These are phyloP conservation scores for Cadophora gregata DNA, from an alignment of 2,329 filamentous ascomycete genomes.

Conservation along the genomic window DNA sequence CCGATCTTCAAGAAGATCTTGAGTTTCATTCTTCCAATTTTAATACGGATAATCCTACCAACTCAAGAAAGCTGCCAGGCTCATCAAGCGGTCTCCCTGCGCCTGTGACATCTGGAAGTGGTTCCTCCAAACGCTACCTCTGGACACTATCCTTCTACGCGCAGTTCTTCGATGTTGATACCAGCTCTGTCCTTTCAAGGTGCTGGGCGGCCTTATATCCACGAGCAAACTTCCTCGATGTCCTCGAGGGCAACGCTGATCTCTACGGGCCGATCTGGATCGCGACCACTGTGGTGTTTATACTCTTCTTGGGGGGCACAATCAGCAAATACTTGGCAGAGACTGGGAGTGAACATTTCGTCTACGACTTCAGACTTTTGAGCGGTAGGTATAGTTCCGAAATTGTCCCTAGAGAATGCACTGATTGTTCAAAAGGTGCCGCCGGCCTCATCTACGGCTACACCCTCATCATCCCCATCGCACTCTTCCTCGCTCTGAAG, in stretches of 20 bases:
- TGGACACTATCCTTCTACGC: conserved; percentile 95
- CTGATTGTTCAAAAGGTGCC: conserved; percentile 59
- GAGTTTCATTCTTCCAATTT: conserved; percentile 97
- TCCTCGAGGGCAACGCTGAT: conserved; percentile 95
- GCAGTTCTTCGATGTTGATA: conserved; percentile 99
- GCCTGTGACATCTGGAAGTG: conserved; percentile 57
- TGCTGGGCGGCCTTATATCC: conserved; percentile 91
- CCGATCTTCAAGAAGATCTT: conserved; percentile 97
- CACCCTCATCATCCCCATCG: conserved; percentile 83
- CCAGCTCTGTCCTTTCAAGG: conserved; percentile 82
- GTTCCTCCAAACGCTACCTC: conserved; percentile 80
- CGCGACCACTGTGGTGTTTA: conserved; percentile 94
- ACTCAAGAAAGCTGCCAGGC: conserved; percentile 49
- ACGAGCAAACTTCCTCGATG: conserved; percentile 92
- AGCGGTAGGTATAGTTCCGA: conserved; percentile 62
- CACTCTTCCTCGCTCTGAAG: conserved; percentile 84
- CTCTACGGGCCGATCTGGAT: conserved; percentile 99
- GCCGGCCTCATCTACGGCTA: conserved; percentile 96
- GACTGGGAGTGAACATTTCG: conserved; percentile 73
- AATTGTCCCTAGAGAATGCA: background rate
- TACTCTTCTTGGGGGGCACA: conserved; percentile 92
- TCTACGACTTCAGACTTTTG: conserved; percentile 88
- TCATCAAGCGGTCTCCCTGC: conserved; percentile 58
- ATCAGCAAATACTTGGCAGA: conserved; percentile 87
- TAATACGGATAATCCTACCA: conserved; percentile 59